These are phyloP conservation scores for Yarrowia bubula DNA, from an alignment of 805 yeast species.

Conservation along the genomic window DNA sequence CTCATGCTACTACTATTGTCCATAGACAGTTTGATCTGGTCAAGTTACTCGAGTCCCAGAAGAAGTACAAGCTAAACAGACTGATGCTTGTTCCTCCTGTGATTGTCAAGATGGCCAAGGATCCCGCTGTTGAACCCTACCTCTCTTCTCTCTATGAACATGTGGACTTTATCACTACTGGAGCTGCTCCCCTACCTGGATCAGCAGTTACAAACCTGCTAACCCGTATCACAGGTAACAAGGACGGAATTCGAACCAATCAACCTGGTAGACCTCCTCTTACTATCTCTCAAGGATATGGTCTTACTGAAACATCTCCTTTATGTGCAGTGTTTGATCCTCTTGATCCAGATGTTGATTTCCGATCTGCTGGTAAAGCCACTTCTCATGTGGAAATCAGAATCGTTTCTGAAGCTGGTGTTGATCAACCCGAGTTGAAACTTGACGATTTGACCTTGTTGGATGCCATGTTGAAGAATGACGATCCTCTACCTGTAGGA, in stretches of 20 bases:
- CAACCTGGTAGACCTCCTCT: constrained; percentile 27
- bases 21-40: constrained; percentile 15
- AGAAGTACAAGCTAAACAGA: constrained; percentile 40
- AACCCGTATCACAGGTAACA: constrained; percentile 27
- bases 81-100: constrained; percentile 46
- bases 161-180: constrained; percentile 43
- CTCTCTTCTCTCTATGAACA: constrained; percentile 44
- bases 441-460: background rate
- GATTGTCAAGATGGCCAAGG: constrained; percentile 48
- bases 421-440: background rate
- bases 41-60: background rate
- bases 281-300: constrained; percentile 24
- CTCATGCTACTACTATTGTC: constrained; percentile 8
- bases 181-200: constrained; percentile 48
- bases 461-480: background rate
- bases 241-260: constrained; percentile 24
- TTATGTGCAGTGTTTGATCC: background rate
- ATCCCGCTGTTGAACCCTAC: constrained; percentile 45
- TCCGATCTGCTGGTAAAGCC: background rate
- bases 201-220: background rate
- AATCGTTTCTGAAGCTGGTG: background rate
- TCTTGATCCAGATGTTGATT: constrained; percentile 3
- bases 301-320: background rate
- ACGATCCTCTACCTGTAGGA: constrained; percentile 40
- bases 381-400: constrained; percentile 10